These are phyloP conservation scores for Nakazawaea ambrosiae DNA, from an alignment of 805 yeast genomes.

Conservation along the genomic window DNA sequence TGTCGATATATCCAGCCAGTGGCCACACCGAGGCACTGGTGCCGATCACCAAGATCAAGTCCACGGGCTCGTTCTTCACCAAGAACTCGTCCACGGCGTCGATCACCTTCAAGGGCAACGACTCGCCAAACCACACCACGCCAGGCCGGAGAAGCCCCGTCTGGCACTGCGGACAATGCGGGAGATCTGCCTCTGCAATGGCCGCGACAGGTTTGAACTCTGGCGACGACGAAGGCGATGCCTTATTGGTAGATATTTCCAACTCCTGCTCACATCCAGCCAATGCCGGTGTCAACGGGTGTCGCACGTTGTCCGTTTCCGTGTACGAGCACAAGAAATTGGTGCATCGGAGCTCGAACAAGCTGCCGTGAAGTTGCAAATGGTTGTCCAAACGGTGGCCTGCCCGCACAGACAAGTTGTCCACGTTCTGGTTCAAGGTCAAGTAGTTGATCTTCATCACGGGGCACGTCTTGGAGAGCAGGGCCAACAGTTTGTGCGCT, in stretches of 20 bases:
- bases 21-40: constrained; percentile 88
- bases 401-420: constrained; percentile 64
- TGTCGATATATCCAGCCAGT: constrained; percentile 83
- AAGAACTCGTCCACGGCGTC: constrained; percentile 68
- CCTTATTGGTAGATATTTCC: constrained; percentile 12
- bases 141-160: constrained; percentile 73
- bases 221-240: constrained; percentile 24
- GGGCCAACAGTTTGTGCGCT: constrained; percentile 68
- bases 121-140: constrained; percentile 94
- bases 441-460: constrained; percentile 32
- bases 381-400: constrained; percentile 48
- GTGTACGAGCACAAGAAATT: constrained; percentile 62
- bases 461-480: constrained; percentile 37
- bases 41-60: constrained; percentile 75
- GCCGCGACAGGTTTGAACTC: constrained; percentile 40
- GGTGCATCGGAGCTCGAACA: constrained; percentile 71
- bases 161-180: constrained; percentile 73
- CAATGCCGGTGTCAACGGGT: constrained; percentile 55
- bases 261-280: constrained; percentile 31
- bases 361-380: constrained; percentile 71
- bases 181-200: constrained; percentile 47
- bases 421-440: constrained; percentile 80
- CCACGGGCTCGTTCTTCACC: constrained; percentile 44
- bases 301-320: constrained; percentile 41
- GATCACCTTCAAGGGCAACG: constrained; percentile 57